A percentile compares a stretch with the other conserved stretches of the same genome.
These are phyloP conservation scores for Tardiomyces digboiensis DNA, from an alignment of 1,139 yeast species.

Conservation along the genomic window DNA sequence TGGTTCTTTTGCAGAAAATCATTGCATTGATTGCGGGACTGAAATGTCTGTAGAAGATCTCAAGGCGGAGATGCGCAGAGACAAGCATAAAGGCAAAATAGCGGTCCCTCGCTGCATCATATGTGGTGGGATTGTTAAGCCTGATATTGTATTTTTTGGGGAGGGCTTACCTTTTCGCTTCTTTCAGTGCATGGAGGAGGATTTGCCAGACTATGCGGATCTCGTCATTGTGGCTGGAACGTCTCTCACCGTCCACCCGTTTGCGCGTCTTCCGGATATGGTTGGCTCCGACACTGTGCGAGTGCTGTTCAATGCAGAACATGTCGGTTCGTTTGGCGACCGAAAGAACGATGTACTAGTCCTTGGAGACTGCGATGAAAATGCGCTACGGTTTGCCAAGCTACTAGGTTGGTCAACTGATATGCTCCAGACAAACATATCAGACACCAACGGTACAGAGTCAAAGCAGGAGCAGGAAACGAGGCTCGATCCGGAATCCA, in stretches of 20 bases:
- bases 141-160: slow-evolving; percentile 91
- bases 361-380: slow-evolving; percentile 52
- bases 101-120: slow-evolving; percentile 48
- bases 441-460: too few species aligned
- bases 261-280: slow-evolving; percentile 72
- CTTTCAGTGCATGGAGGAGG: slow-evolving; percentile 54
- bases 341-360: slow-evolving; percentile 52
- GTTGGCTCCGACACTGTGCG: slow-evolving; percentile 42
- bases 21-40: slow-evolving; percentile 64
- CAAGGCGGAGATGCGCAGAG: slow-evolving; percentile 33
- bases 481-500: too few species aligned
- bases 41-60: slow-evolving; percentile 46
- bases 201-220: slow-evolving; percentile 43
- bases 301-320: slow-evolving; percentile 62
- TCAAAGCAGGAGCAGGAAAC: too few species aligned
- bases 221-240: slow-evolving; percentile 89
- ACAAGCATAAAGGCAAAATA: slow-evolving; percentile 10
- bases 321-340: slow-evolving; percentile 55
- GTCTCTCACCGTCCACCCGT: slow-evolving; percentile 80
- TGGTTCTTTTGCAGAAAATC: slow-evolving; percentile 83
- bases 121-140: slow-evolving; percentile 67
- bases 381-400: slow-evolving; percentile 2
- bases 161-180: slow-evolving; percentile 68
- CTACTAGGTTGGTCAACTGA: too few species aligned
- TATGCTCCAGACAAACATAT: too few species aligned